Evolutionary conservation across 768 basidiomycete species (phyloP), one percentile per base, ranked within the genome.

Genomic region (Epithele typhae): DNA sequence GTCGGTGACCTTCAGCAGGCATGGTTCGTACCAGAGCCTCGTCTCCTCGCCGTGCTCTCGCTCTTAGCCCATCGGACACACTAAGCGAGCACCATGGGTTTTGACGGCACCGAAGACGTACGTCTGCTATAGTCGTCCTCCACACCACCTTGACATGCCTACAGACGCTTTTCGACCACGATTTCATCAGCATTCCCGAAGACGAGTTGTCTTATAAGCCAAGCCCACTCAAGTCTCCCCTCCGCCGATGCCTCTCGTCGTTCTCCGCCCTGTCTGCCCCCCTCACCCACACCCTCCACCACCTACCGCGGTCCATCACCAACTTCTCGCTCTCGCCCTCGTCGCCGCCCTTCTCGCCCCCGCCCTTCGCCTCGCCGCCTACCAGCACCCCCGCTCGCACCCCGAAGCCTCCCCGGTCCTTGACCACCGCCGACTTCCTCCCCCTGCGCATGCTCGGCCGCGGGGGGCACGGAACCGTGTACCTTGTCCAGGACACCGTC

Each of bases 401-500:
- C 17, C 32, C 39, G 6, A 2, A 15, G 25, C 5, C 8, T n/a
- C 6, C 35, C 6, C 25, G 24, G 37, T 11, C 30, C 6, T 40
- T 56, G 21, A 30, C 18, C 34, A 22, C 45, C 9, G 25, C 40
- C 11, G 58, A 61, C 44, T 61, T 61, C 46, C 30, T 43, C 21
- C 42, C 55, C 8, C 41, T 59, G 34, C 51, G 50, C 39, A 22
- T 36, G 27, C 45, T 62, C 18, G 60, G 60, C 9, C 51, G 37
- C 25, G 60, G 60, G 25, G 52, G 52, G 2, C 55, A 52, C 25
- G 60, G 58, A 1, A 43, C 48, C 14, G 60, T 62, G 3, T 59
- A 57, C 43, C 53, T 56, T 25, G 60, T 59, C 15, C 47, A 57
- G 27, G 56, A 61, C 50, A 40, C 45, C 34, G 38, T 53, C 14